Base-by-base conservation (phyloP, 192 early-diverging fungal genomes). In the Dissophora ornata region DNA sequence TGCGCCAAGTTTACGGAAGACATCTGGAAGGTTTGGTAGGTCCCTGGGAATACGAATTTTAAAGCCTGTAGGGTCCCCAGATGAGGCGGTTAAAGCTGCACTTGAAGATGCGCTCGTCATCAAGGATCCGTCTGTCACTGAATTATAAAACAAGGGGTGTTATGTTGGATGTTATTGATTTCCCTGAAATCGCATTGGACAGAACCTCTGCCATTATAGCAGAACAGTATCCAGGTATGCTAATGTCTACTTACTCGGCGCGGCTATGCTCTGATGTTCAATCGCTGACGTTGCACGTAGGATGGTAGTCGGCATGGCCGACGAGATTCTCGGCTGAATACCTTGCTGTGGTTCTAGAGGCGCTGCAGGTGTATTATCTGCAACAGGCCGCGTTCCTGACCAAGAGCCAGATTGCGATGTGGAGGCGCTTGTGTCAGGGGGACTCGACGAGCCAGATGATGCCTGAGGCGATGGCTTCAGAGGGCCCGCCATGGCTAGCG, bases 11-110 rank as follows among this genome's bases (percentile, higher is more conserved):
- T 52, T 65, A 9, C 63, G 62, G 32, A 75, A 75, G 13, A 32
- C 62, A n/a, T 59, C 62, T 24, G 71, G 71, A 42, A 75, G 36
- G 34, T 66, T 66, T 4, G 71, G 62, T 16, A 75, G 56, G 55
- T 75, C 57, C 25, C 71, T 58, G 1, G 62, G 71, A 19, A 75
- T 47, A 7, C 71, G 71, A 26, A 75, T 75, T 32, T 75, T 75
- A 33, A 75, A 60, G 4, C 57, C 57, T 25, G 67, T 57, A 22
- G 46, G 22, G 10, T 58, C 45, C 12, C 8, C 19, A 0, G 11
- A 3, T 34, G 42, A 15, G 10, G 18, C 40, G 6, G 32, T 19
- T 9, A 28, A 13, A 38, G 62, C 15, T 16, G 19, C 21, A n/a
- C 33, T 40, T 30, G 54, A 40, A 26, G 52, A n/a, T 19, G 38